Evolutionary conservation across 2,329 filamentous ascomycete species (phyloP).

Genomic region (Epichloe sp.): DNA sequence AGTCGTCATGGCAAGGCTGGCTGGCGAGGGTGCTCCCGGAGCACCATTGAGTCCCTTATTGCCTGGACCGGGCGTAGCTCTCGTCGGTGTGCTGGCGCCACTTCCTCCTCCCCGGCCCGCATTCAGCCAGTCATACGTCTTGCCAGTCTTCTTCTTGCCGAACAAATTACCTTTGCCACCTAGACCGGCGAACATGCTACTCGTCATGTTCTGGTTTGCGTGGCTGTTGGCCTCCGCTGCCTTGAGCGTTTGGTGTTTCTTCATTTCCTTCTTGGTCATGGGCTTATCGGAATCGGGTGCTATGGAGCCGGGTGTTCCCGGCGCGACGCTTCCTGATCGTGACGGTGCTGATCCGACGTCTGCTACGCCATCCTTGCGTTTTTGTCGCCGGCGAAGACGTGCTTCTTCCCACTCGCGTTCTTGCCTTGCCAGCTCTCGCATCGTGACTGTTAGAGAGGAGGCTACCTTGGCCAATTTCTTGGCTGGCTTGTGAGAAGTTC

Average conservation of each 20-base stretch:
- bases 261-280: constrained; percentile 74
- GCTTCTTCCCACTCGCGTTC: constrained; percentile 64
- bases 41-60: constrained; percentile 21
- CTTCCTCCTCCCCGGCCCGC: constrained; percentile 34
- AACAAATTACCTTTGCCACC: constrained; percentile 46
- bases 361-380: constrained; percentile 43
- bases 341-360: constrained; percentile 35
- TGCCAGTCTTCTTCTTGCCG: constrained; percentile 47
- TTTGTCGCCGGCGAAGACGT: constrained; percentile 53
- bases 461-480: constrained; percentile 35
- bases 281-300: constrained; percentile 55
- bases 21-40: constrained; percentile 17
- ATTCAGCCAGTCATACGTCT: constrained; percentile 68
- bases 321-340: constrained; percentile 42
- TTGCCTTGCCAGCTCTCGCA: constrained; percentile 49
- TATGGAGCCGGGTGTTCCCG: constrained; percentile 47
- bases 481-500: constrained; percentile 27
- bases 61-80: constrained; percentile 18
- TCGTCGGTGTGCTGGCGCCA: constrained; percentile 38
- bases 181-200: constrained; percentile 55
- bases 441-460: constrained; percentile 35
- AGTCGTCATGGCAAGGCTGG: constrained; percentile 33
- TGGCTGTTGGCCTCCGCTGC: constrained; percentile 68
- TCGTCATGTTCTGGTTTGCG: constrained; percentile 71
- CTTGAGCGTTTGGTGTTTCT: constrained; percentile 63